Conservation (phyloP, 148 eudicot species). For the Arbutus unedo region DNA sequence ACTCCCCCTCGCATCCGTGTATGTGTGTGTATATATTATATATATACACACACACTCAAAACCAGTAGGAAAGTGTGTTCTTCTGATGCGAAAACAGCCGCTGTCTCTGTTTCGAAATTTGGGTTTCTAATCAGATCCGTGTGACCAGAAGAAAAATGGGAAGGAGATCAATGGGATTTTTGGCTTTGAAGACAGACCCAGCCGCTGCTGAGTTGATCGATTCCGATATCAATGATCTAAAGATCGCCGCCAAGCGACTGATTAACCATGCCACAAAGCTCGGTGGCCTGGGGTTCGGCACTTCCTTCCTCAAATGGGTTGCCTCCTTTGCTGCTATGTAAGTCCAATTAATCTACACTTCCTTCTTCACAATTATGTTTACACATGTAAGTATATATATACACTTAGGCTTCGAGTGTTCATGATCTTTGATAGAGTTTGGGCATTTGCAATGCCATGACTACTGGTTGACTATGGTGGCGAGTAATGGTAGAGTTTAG, state of each 20-base stretch:
- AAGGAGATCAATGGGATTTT: slow-evolving; percentile 37
- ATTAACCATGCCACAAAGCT: slow-evolving; percentile 44
- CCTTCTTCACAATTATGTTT: not conserved
- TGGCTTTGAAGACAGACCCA: slow-evolving; percentile 45
- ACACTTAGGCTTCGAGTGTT: not conserved
- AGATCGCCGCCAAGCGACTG: slow-evolving; percentile 38
- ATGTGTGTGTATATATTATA: too few species aligned
- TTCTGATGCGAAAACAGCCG: not conserved
- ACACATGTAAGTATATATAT: not conserved
- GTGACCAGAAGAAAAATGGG: slow-evolving; percentile 36
- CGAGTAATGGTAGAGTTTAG: not conserved
- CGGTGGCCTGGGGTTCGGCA: slow-evolving; percentile 55
- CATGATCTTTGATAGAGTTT: not conserved
- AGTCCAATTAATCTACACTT: slow-evolving; percentile 14
- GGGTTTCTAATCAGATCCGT: not conserved
- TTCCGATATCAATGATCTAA: slow-evolving; percentile 57
- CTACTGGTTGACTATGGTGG: not conserved
- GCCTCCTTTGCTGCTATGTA: slow-evolving; percentile 87
- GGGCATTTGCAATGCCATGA: not conserved
- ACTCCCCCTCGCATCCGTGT: not conserved
- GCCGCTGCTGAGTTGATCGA: slow-evolving; percentile 32
- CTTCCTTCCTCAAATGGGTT: slow-evolving; percentile 69
- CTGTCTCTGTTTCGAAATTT: not conserved
- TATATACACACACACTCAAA: too few species aligned
- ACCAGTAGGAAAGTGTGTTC: not conserved